A percentile compares a stretch with the other conserved stretches of the same genome.
phyloP scores from a whole-genome alignment of 768 basidiomycete species.

The Leccinum boreale region DNA sequence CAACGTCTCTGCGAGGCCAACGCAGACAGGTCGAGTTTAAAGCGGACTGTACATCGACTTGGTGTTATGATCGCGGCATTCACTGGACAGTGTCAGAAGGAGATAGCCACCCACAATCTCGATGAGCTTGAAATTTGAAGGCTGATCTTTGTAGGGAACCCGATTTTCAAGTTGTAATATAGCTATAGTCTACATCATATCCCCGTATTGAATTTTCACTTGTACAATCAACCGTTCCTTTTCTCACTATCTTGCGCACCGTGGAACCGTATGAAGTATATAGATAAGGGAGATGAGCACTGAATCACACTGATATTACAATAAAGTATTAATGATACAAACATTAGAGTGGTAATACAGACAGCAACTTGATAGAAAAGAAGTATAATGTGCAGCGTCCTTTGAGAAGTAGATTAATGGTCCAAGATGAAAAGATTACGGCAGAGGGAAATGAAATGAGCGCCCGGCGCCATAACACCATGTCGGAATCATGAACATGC shows the following conservation, averaged over 20 bases:
- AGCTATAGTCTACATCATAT: background rate
- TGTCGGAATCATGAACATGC: constrained; percentile 11
- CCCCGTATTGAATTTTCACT: background rate
- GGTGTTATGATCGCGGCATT: constrained; percentile 7
- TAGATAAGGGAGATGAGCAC: background rate
- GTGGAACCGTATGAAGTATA: background rate
- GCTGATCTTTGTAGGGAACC: background rate
- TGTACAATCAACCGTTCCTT: background rate
- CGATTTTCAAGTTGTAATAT: background rate
- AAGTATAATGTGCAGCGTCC: constrained; percentile 7
- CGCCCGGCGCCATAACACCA: constrained; percentile 16
- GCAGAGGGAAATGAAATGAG: background rate
- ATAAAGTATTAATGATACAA: constrained; percentile 8
- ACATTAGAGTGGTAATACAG: constrained; percentile 2
- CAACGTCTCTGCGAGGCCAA: constrained; percentile 15
- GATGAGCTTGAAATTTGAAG: background rate
- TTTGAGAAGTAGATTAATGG: background rate
- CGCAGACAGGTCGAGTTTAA: constrained; percentile 11
- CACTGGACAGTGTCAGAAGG: constrained; percentile 5
- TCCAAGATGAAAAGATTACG: constrained; percentile 2
- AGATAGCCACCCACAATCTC: background rate
- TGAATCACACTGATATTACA: background rate
- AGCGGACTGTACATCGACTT: constrained; percentile 11
- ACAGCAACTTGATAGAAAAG: background rate
- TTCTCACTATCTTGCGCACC: background rate